Evolutionary conservation across 805 yeast genomes (phyloP), one percentile per base, ranked within the genome.

Genomic region (Metschnikowia picachoensis): DNA sequence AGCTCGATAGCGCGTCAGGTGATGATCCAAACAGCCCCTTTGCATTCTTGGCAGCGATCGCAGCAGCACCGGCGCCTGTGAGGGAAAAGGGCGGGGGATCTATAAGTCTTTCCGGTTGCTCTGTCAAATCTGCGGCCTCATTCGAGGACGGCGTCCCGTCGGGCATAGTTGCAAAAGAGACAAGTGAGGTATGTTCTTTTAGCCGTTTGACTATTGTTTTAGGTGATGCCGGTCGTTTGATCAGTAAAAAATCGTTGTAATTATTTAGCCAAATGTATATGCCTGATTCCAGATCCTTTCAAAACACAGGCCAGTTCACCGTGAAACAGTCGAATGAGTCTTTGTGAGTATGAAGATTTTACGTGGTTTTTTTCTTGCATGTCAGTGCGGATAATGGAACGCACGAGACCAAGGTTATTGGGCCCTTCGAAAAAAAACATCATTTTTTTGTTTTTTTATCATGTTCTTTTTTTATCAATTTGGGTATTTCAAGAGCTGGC

Each of bases 61-160:
- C 46, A 13, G 49, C 49, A 36, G 50, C 50, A 14, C 50, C 50
- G 25, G 44, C 47, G 11, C 47, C 47, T 13, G 44, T 39, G 28
- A 47, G 37, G 4, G 50, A 43, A 30, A 25, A 46, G 7, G 54
- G 52, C 12, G 54, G 54, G 10, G 52, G 52, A 7, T 47, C 25
- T 12, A 45, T 48, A 16, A 17, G 41, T 25, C 32, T 38, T 27
- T 15, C 37, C 9, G 42, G 5, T 5, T 32, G 27, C 7, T 47
- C 50, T 13, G 20, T 17, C 30, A 27, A 20, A 34, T 15, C 15
- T 29, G 31, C 17, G n/a, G 37, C 17, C 30, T 39, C 37, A 30
- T 30, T 41, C 15, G 36, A 29, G 37, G 41, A 37, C 41, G 25
- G 39, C 27, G 37, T 32, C 30, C 48, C 44, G 25, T 43, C 43